These are phyloP conservation scores for Lipomyces kockii DNA, from an alignment of 805 yeast genomes.

Conservation along the genomic window DNA sequence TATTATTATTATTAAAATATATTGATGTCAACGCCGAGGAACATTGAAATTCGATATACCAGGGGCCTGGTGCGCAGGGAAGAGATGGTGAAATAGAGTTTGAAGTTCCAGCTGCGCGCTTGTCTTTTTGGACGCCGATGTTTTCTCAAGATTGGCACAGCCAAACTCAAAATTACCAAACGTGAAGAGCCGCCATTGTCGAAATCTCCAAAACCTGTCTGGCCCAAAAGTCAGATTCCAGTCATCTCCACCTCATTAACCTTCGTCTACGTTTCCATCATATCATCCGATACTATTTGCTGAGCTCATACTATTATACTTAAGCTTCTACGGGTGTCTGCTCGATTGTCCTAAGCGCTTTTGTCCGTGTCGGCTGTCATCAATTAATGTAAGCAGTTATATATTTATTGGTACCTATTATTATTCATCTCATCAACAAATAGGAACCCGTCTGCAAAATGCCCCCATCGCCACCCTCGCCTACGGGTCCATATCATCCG, in stretches of 20 bases:
- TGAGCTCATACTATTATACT: not conserved
- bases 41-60: too few relatives aligned
- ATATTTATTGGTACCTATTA: not conserved
- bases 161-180: not conserved
- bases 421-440: not conserved
- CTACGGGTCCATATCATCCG: constrained; percentile 23
- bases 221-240: not conserved
- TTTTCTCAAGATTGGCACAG: not conserved
- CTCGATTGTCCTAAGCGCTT: not conserved
- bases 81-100: constrained; percentile 4
- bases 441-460: constrained; percentile 3
- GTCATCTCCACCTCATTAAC: not conserved
- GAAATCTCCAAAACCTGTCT: not conserved
- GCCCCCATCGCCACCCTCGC: constrained; percentile 27
- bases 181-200: constrained; percentile 9
- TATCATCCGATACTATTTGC: not conserved
- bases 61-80: too few relatives aligned
- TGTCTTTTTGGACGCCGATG: not conserved
- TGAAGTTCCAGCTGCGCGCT: constrained; percentile 14
- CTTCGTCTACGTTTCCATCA: constrained; percentile 2
- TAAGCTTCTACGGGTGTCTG: not conserved
- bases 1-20: too few relatives aligned
- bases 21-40: too few relatives aligned
- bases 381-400: not conserved
- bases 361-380: not conserved